Evolutionary conservation across 2,329 filamentous ascomycete genomes (phyloP).

Genomic region (Delphinella strobiligena): DNA sequence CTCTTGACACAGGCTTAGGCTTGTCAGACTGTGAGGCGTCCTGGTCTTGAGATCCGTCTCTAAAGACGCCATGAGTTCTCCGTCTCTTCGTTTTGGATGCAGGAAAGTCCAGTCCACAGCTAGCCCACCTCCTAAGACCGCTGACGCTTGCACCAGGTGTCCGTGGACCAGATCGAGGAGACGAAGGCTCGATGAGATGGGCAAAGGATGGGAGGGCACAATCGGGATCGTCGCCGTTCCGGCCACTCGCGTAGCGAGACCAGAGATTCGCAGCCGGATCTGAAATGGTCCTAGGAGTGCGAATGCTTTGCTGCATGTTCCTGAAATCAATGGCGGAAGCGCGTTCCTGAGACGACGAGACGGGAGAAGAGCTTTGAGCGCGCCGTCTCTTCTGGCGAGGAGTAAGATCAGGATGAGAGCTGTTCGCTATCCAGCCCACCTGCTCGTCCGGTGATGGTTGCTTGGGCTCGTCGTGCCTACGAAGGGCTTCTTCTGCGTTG

Average conservation of each 20-base stretch:
- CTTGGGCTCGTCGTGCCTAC: conserved; percentile 27
- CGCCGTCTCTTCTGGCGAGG: conserved; percentile 32
- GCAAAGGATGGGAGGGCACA: conserved; percentile 28
- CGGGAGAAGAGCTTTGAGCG: conserved; percentile 35
- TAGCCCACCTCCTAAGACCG: conserved; percentile 37
- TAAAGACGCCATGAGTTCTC: conserved; percentile 22
- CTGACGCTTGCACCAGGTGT: conserved; percentile 33
- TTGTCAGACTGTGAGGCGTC: conserved; percentile 11
- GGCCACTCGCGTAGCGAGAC: conserved; percentile 29
- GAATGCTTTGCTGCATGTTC: conserved; percentile 14
- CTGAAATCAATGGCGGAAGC: no score
- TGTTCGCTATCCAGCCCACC: conserved; percentile 44
- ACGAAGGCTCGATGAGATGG: conserved; percentile 33
- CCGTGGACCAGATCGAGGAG: conserved; percentile 30
- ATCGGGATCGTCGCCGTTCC: conserved; percentile 23
- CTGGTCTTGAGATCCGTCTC: conserved; percentile 20
- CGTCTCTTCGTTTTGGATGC: conserved; percentile 29
- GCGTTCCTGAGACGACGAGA: conserved; percentile 25
- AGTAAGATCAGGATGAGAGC: conserved; percentile 29
- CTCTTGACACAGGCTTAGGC: conserved; percentile 15
- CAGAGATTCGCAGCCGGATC: conserved; percentile 37
- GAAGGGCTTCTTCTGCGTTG: conserved; percentile 45
- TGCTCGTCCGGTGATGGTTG: conserved; percentile 48
- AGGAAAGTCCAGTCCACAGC: conserved; percentile 38
- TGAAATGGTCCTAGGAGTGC: conserved; percentile 27